These are phyloP conservation scores for Suhomyces prunicola DNA, from an alignment of 805 yeast genomes.

Conservation along the genomic window DNA sequence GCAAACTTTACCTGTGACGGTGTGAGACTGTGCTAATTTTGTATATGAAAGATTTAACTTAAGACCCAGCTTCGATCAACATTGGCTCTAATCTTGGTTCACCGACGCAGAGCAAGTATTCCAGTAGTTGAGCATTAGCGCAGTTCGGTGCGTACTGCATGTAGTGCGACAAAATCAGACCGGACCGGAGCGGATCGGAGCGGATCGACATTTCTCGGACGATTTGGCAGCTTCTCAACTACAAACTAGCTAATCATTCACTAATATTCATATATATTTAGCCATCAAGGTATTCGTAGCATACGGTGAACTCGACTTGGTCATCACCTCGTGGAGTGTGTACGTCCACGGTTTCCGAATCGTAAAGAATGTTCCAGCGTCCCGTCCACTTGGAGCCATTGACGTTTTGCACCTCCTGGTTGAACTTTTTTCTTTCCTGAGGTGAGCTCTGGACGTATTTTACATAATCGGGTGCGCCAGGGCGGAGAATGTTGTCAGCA, in stretches of 20 bases:
- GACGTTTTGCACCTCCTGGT: constrained; percentile 20
- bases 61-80: too few species aligned
- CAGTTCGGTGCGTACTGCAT: too few species aligned
- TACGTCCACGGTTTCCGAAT: constrained; percentile 21
- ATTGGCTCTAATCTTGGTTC: too few species aligned
- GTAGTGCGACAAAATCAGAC: too few species aligned
- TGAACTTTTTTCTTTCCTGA: constrained; percentile 30
- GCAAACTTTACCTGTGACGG: too few species aligned
- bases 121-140: too few species aligned
- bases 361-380: constrained; percentile 41
- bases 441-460: constrained; percentile 38
- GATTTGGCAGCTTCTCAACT: too few species aligned
- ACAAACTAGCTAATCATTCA: background rate
- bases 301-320: background rate
- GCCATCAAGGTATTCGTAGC: background rate
- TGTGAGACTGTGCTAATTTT: too few species aligned
- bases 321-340: background rate
- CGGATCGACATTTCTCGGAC: background rate
- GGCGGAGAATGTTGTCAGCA: constrained; percentile 36
- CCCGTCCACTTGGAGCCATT: constrained; percentile 31
- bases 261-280: background rate
- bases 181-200: too few species aligned
- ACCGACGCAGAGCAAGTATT: too few species aligned
- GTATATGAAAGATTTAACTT: too few species aligned
- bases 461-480: constrained; percentile 41